Conservation (phyloP, 352 stramenopile species). For the Phytophthora nicotianae region DNA sequence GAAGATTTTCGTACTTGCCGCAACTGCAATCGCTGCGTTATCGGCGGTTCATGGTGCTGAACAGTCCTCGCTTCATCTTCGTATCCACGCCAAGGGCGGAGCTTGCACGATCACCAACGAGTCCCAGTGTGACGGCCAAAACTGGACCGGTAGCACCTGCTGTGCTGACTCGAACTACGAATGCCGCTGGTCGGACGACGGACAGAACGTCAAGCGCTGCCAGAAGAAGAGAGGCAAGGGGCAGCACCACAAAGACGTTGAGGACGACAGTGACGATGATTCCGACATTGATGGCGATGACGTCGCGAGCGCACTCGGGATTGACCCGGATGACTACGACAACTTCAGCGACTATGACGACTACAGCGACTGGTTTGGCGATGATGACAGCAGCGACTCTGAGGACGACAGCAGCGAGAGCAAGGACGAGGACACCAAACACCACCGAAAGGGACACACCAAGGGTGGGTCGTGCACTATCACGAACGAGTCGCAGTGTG, state of each 20-base stretch:
- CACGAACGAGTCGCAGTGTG: not conserved
- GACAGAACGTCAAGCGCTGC: constrained; percentile 5
- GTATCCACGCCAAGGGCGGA: constrained; percentile 13
- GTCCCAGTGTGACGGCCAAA: constrained; percentile 26
- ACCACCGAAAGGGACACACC: not conserved
- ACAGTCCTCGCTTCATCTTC: constrained; percentile 21
- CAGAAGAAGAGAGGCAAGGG: constrained; percentile 6
- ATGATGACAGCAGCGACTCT: not conserved
- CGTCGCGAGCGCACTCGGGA: not conserved
- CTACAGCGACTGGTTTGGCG: not conserved
- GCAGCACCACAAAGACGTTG: not conserved
- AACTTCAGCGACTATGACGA: not conserved
- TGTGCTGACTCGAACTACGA: constrained; percentile 28
- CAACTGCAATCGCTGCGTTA: not conserved
- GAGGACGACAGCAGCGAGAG: not conserved
- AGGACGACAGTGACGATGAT: not conserved
- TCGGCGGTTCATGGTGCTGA: constrained; percentile 3
- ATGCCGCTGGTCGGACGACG: constrained; percentile 22
- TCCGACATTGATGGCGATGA: not conserved
- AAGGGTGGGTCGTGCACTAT: not conserved
- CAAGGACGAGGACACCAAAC: not conserved
- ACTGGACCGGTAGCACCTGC: constrained; percentile 26
- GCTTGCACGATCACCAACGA: constrained; percentile 25
- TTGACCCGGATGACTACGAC: not conserved
- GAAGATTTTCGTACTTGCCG: constrained; percentile 15